Conservation (phyloP, 768 basidiomycete genomes). For the Mycena leptocephala region DNA sequence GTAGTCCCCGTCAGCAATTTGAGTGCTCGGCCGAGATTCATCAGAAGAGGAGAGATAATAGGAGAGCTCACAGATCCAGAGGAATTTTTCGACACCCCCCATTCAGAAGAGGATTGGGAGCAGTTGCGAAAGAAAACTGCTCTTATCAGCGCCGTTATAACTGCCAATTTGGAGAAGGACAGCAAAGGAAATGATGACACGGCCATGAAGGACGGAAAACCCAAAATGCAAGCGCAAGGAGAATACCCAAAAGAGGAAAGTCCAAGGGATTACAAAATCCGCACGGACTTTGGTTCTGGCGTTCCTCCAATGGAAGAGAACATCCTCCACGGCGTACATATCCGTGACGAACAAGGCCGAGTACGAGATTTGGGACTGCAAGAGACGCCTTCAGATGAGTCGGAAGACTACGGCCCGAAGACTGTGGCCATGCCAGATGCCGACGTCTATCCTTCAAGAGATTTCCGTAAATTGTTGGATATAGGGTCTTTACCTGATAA, state of each 20-base stretch:
- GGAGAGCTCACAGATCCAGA: neutral
- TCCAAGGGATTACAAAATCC: neutral
- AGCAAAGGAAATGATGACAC: neutral
- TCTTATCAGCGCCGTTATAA: neutral
- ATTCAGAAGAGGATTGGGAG: neutral
- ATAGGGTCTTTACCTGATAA: conserved; percentile 1
- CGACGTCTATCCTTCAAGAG: neutral
- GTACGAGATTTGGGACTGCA: neutral
- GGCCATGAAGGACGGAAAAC: neutral
- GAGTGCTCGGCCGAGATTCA: neutral
- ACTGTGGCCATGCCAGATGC: neutral
- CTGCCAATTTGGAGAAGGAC: neutral
- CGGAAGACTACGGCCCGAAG: neutral
- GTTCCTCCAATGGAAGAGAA: neutral
- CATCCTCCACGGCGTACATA: neutral
- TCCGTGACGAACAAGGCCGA: neutral
- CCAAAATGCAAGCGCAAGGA: neutral
- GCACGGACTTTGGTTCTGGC: neutral
- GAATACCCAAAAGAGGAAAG: neutral
- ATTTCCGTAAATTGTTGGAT: neutral
- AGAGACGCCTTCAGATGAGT: neutral
- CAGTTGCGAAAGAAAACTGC: neutral
- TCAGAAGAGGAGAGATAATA: neutral
- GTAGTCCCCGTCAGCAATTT: neutral
- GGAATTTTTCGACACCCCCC: neutral